phyloP scores from a whole-genome alignment of 2,329 filamentous ascomycete genomes.

The Macrophomina phaseolina region DNA sequence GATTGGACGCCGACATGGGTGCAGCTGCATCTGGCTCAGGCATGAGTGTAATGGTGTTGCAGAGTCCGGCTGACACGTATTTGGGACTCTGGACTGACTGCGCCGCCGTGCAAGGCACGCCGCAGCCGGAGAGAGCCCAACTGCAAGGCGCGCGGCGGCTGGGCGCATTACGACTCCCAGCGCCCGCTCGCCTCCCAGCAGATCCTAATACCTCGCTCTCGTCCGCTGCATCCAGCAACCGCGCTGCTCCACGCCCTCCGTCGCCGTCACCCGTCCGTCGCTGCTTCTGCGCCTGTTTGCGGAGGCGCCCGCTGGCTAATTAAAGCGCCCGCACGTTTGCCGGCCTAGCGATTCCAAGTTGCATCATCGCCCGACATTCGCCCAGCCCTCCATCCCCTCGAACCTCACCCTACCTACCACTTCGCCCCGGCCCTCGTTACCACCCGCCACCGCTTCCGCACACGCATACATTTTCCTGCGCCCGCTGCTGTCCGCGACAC shows the following conservation, averaged over 20 bases:
- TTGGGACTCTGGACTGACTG: not conserved
- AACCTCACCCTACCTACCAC: constrained; percentile 26
- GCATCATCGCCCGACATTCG: constrained; percentile 34
- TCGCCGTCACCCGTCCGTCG: not conserved
- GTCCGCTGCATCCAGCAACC: not conserved
- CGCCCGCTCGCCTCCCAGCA: constrained; percentile 22
- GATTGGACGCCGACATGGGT: constrained; percentile 17
- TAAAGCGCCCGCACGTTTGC: constrained; percentile 25
- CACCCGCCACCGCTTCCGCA: not conserved
- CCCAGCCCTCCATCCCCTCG: constrained; percentile 30
- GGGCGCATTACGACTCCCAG: constrained; percentile 23
- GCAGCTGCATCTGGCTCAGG: constrained; percentile 5
- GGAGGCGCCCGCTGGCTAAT: constrained; percentile 24
- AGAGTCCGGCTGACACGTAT: constrained; percentile 20
- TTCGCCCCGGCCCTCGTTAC: constrained; percentile 12
- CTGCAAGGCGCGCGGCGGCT: constrained; percentile 15
- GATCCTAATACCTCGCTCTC: constrained; percentile 15
- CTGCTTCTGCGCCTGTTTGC: constrained; percentile 13
- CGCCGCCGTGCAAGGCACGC: constrained; percentile 24
- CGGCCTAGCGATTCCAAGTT: constrained; percentile 29
- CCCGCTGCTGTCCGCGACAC: constrained; percentile 11
- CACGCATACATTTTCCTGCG: not conserved
- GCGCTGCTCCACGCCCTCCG: not conserved
- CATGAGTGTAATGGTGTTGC: constrained; percentile 17
- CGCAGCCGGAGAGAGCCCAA: constrained; percentile 22